Evolutionary conservation across 805 yeast genomes (phyloP), one percentile per base, ranked within the genome.

Genomic region (Tetrapisispora taiwanensis): DNA sequence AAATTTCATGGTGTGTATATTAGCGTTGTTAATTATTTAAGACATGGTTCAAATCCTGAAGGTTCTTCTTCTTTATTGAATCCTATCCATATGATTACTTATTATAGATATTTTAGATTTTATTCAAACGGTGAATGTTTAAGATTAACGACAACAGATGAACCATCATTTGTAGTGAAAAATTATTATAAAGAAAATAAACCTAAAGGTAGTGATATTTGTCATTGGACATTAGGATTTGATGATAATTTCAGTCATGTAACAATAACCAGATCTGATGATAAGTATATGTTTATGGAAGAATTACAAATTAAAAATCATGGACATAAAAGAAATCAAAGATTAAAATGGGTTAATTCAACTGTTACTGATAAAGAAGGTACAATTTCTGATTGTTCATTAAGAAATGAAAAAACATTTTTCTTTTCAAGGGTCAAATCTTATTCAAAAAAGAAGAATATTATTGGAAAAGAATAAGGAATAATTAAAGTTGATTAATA

Each of bases 1-100:
- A 82, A 90, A 55, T 85, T 76, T 59, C 70, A 78, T 43, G 98
- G 98, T 1, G 72, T 87, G 17, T 90, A 90, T 54, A 84, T 90
- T 19, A 80, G 95, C 53, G 84, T 81, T 17, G 84, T 89, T 42
- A 84, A 84, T 48, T 89, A 88, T 62, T 75, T 83, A 52, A 74
- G 95, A 44, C 87, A 84, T 55, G 97, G 97, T 31, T 81, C 84
- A 2, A 72, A 79, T 42, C 73, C 78, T 8, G 84, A 77, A 50
- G 75, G 79, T 37, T 75, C 84, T 1, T 69, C 70, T 27, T 72
- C 84, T 6, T 78, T 92, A 82, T 63, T 72, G 36, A 77, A 78
- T 48, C 96, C 96, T 1, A 76, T 84, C 18, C 78, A 85, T 52
- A 78, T 87, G 59, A 84, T 90, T 34, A 85, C 96, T 0, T 90